Evolutionary conservation across 192 early-diverging fungal genomes (phyloP).

Genomic region (Coemansia sp.): DNA sequence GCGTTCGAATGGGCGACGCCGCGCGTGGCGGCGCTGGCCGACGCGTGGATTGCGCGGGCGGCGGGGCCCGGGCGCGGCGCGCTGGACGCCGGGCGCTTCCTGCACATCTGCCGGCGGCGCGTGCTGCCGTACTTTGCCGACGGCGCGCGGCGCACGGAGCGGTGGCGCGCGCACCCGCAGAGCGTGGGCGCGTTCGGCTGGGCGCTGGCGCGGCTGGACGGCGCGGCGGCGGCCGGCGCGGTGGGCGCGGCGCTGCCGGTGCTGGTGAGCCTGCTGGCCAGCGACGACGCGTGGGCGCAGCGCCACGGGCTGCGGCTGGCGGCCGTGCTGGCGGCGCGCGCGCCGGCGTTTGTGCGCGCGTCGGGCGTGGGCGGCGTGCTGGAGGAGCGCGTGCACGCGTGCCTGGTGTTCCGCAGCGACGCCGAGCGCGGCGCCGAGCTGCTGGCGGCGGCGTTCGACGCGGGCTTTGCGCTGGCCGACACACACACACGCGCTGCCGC

Average conservation of each 20-base stretch:
- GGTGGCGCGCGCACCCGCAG: slow-evolving; percentile 24
- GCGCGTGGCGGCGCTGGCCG: not conserved
- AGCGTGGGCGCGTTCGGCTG: slow-evolving; percentile 30
- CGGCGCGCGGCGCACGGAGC: not conserved
- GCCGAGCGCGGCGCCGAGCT: slow-evolving; percentile 6
- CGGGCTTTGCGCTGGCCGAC: slow-evolving; percentile 1
- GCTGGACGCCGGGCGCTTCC: too few relatives aligned
- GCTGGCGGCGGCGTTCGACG: slow-evolving; percentile 12
- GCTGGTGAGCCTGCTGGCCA: slow-evolving; percentile 29
- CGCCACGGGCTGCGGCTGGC: slow-evolving; percentile 22
- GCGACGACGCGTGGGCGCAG: slow-evolving; percentile 22
- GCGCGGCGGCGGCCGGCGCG: slow-evolving; percentile 8
- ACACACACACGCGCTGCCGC: slow-evolving; percentile 1
- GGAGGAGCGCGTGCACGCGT: slow-evolving; percentile 10
- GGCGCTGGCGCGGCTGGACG: slow-evolving; percentile 13
- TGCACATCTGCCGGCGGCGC: too few relatives aligned
- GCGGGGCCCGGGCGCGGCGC: too few relatives aligned
- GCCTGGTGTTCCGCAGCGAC: slow-evolving; percentile 25
- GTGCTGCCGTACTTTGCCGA: slow-evolving; percentile 35
- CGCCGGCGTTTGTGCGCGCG: slow-evolving; percentile 18
- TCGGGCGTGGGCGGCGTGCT: slow-evolving; percentile 35
- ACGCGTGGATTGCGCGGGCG: slow-evolving; percentile 15
- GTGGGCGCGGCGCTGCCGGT: too few relatives aligned
- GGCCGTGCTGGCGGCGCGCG: slow-evolving; percentile 2
- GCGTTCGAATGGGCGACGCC: slow-evolving; percentile 20